Evolutionary conservation across 441 rosid species (phyloP), one percentile per base, ranked within the genome.

Genomic region (Bocquillonia castaneifolia): DNA sequence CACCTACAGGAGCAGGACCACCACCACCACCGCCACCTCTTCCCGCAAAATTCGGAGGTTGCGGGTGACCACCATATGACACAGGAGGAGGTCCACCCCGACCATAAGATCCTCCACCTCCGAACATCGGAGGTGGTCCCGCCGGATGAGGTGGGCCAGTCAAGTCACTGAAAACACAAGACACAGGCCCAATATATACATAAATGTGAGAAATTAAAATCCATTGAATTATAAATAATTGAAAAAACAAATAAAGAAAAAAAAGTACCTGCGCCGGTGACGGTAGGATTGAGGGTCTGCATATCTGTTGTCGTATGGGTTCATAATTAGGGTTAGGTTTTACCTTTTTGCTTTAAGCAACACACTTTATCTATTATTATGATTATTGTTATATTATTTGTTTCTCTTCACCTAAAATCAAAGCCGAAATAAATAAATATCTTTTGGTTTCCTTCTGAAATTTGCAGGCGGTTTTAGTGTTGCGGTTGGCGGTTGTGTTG

Each of bases 271-370:
- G 68, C 95, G 81, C 31, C 96, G 92, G 54, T 83, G 84, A 75
- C 94, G 97, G 78, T 88, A 90, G 22, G 97, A 94, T 65, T 80
- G 77, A 0, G 96, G 97, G 66, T 91, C 99, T 60, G 83, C 71
- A 59, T 85, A 88, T 71, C 97, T 77, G 66, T 86, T 85, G 70
- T 93, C 98, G 70, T 77, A 66, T 5, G 85, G 86, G 70, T 81
- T 85, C 98, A 90, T 92, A 9, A 5, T 14, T 50, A 59, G 34
- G 13, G 62, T 44, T 29, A 4, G 22, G 20, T 10, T 31, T 51
- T 48, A 12, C 20, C 52, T 42, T 53, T 39, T 10, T 39, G 42
- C 42, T 39, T 39, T 3, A 14, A 39, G n/a, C n/a, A n/a, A n/a
- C n/a, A n/a, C n/a, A n/a, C n/a, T n/a, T n/a, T n/a, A n/a, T n/a